Evolutionary conservation across 2,329 filamentous ascomycete genomes (phyloP), one percentile per base, ranked within the genome.

Genomic region (Thelonectria rubi): DNA sequence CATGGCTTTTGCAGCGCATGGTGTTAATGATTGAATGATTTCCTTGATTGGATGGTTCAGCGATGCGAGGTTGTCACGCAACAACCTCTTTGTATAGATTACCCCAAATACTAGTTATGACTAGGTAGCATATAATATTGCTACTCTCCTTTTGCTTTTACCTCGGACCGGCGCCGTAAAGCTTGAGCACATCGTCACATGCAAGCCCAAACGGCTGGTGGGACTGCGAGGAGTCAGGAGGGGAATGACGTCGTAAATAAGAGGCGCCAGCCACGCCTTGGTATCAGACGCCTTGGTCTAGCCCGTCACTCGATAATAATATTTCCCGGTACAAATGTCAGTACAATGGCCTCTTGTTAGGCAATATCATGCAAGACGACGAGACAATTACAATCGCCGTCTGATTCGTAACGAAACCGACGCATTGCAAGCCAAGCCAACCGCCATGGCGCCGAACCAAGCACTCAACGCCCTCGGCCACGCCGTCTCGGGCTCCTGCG

Each of bases 401-500:
- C 6, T 12, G 14, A 12, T 30, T 7, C 20, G 26, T 11, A 17
- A 39, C 32, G 15, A 43, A 42, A 39, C 24, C 26, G 5, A 30
- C 26, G 26, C 26, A 30, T 30, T 8, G 26, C 26, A 5, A 30
- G 26, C 26, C 26, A 24, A 24, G 7, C 24, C 24, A 4, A 7
- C 26, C 26, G 34, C 54, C 54, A 76, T 75, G 75, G 64, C 67
- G 62, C 81, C 72, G 30, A 69, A 69, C 37, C 71, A 73, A 46
- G 75, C 72, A 21, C 84, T 95, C 5, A 90, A 91, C 51, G 91
- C 92, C 34, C 80, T 97, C 9, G 91, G 92, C 46, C 93, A 97
- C 80, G 93, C 92, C 55, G 77, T 92, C 32, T 93, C 93, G 4
- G 93, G 93, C 53, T 91, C 92, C 5, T 80, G 88, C 0, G 93